Evolutionary conservation across 352 stramenopile genomes (phyloP), one percentile per base, ranked within the genome.

Genomic region (Globisporangium yorkense): DNA sequence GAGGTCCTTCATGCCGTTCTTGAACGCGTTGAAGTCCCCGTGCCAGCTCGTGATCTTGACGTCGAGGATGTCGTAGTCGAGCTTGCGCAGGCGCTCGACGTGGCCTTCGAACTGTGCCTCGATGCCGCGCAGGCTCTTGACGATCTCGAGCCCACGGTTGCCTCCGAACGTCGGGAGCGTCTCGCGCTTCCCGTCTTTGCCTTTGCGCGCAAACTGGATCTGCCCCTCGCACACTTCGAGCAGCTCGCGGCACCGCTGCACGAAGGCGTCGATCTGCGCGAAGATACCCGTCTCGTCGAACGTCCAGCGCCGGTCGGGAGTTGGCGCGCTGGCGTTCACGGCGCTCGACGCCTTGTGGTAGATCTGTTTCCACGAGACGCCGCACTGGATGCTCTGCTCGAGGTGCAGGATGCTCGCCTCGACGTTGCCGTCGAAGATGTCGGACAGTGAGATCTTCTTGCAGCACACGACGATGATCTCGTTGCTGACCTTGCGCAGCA

Each of bases 231-330:
- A 98, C 0, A 98, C 89, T 70, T 98, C 92, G 8, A 98, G 63
- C 0, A 98, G 70, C 59, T 98, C 95, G 9, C 89, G 82, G 56
- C 95, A 98, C 18, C 95, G 86, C 74, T 98, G 94, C 10, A 97
- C 89, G 56, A 98, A 98, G 2, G 95, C 94, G 55, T 98, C 94
- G 44, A 98, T 97, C 65, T 98, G 89, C 1, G 94, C 94, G 61
- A 98, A 98, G 61, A 98, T 97, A 1, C 86, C 91, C 0, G 91
- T 95, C 51, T 97, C 92, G 51, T 98, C 94, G 63, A 98, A 97
- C 41, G 88, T 82, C 93, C 93, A 98, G 27, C 75, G 61, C 44
- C 88, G 65, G 51, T 90, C 73, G 29, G 76, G 64, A 1, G 65
- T 70, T 5, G 68, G 21, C 0, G 77, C 76, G 0, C 62, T 76